Evolutionary conservation across 768 basidiomycete species (phyloP).

Genomic region (Dioszegia aurantiaca): DNA sequence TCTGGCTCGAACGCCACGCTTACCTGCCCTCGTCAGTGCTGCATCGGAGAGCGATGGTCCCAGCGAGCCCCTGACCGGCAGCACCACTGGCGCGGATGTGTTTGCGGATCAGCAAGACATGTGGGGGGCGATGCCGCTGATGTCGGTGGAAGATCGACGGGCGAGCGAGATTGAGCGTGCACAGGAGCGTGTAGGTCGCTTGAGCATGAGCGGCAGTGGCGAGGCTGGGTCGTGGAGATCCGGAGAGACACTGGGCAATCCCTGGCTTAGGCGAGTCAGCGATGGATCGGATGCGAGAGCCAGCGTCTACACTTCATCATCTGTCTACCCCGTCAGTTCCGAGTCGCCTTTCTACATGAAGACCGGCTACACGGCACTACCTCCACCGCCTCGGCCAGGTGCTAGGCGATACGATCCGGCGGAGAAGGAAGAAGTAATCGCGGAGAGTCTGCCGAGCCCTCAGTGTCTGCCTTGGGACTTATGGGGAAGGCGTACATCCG

Average conservation of each 20-base stretch:
- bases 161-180: neutral
- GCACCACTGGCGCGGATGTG: conserved; percentile 1
- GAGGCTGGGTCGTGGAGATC: neutral
- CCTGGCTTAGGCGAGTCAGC: conserved; percentile 1
- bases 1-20: conserved; percentile 2
- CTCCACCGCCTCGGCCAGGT: conserved; percentile 5
- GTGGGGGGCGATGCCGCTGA: neutral
- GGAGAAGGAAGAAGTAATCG: neutral
- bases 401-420: neutral
- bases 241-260: neutral
- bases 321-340: neutral
- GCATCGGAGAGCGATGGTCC: conserved; percentile 10
- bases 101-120: conserved; percentile 12
- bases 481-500: conserved; percentile 3
- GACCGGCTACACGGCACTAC: conserved; percentile 1
- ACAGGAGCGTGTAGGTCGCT: too few relatives aligned
- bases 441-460: too few relatives aligned
- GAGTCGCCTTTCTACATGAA: too few relatives aligned
- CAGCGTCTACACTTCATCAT: neutral
- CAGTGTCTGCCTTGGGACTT: neutral
- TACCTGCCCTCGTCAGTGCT: neutral
- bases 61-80: conserved; percentile 9
- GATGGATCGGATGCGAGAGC: conserved; percentile 1
- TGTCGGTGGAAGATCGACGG: neutral
- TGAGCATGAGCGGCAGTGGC: neutral